Conservation (phyloP, 257 asterid genomes). For the Catharanthus roseus region DNA sequence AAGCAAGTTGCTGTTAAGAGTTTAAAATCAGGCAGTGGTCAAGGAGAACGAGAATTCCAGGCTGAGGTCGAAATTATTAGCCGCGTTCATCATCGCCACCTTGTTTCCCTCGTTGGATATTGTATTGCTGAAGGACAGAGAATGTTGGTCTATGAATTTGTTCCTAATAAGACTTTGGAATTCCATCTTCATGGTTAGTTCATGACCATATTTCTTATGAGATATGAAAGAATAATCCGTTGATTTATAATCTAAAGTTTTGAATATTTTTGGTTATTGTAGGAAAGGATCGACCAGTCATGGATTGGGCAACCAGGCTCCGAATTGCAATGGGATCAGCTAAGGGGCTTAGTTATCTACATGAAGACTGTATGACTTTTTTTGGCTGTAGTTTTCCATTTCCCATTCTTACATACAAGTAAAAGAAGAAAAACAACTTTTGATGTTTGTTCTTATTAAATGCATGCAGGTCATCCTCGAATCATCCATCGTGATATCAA, state of each 20-base stretch:
- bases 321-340: conserved; percentile 92
- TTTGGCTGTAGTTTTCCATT: neutral
- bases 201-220: neutral
- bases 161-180: conserved; percentile 70
- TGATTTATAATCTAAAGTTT: neutral
- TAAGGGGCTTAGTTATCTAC: conserved; percentile 83
- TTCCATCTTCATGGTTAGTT: conserved; percentile 73
- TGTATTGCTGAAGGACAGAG: conserved; percentile 63
- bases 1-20: conserved; percentile 79
- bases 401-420: neutral
- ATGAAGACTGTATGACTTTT: conserved; percentile 71
- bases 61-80: conserved; percentile 97
- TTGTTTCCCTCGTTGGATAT: conserved; percentile 90
- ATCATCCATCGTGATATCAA: conserved; percentile 56
- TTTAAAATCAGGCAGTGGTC: conserved; percentile 84
- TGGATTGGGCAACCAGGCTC: conserved; percentile 73
- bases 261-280: neutral
- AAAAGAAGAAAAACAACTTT: neutral
- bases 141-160: conserved; percentile 80
- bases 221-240: no score
- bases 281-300: conserved; percentile 69
- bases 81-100: conserved; percentile 94
- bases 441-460: neutral
- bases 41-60: conserved; percentile 89
- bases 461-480: conserved; percentile 47